Evolutionary conservation across 768 basidiomycete genomes (phyloP), one percentile per base, ranked within the genome.

Genomic region (Peribolospora kevripleyi): DNA sequence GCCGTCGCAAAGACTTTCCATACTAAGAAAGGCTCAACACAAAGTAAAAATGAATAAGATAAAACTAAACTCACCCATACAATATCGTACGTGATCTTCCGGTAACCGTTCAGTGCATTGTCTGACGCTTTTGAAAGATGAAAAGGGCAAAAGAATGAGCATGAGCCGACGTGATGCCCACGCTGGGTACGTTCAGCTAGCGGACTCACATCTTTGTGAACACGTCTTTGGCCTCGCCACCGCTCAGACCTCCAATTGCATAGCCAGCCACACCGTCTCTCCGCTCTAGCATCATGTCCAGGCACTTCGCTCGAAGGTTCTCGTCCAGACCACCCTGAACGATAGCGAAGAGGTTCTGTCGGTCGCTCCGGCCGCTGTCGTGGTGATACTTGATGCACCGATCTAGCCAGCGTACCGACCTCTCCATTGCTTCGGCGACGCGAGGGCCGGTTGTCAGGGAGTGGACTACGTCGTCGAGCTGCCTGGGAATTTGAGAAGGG

Each of bases 401-500:
- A 64, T 91, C 86, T 7, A 91, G 75, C 86, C 86, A 90, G 50
- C 85, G 75, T 5, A 90, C 73, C 0, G 84, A 86, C 52, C 86
- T 73, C 67, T 78, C 75, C 84, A 86, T 88, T 1, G 86, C 82
- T 68, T 91, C 86, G 56, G 72, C 76, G 4, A 90, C 84, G 54
- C 86, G 76, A 39, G 80, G 78, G 13, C 84, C 85, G 5, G 75
- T 73, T 0, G 82, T 83, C 47, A 88, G 67, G 66, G 82, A 86
- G 42, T 82, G 76, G 0, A 90, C 86, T 81, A 61, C 57, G 48
- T 60, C 57, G 48, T 59, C 57, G 6, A 61, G 55, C 56, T 59
- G 55, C 54, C 56, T 56, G 42, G 8, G 13, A 46, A 3, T 59
- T 8, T 53, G 48, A 40, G 14, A n/a, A 37, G 42, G 13, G 53